Base-by-base conservation (phyloP, 208 protist genomes). In the Wallacemonas sp. region DNA sequence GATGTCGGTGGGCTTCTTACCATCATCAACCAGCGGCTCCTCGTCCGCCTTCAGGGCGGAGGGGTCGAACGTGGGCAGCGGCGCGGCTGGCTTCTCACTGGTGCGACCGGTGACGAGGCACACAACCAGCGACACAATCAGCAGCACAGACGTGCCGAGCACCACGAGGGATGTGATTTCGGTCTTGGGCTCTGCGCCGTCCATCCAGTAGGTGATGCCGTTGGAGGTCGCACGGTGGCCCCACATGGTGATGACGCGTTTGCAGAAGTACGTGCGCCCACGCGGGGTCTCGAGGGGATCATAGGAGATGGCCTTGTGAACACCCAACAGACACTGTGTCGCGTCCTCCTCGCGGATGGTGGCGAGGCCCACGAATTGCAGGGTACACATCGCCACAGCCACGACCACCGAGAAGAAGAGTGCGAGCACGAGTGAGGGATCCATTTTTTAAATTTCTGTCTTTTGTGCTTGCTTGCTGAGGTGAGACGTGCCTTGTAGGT, bases 181-280 rank as follows among this genome's bases (percentile, higher is more conserved):
- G 2, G 52, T 58, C 19, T 58, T 58, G 26, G 52, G 52, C 19
- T 58, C 52, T 16, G 52, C 52, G 5, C n/a, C 52, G 30, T 58
- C 30, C 2, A n/a, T 9, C 30, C 52, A 58, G 52, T 43, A 33
- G 8, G 14, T 24, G 16, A 58, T 21, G 2, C 38, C 30, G 3
- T 16, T 29, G 52, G 2, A 21, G 52, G 6, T 3, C 6, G n/a
- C 8, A 3, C 17, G 32, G 5, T 27, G 32, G 5, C 52, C 52
- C 52, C 52, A 58, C 52, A 58, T 58, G 17, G 30, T 58, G 29
- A 58, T 39, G 47, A 55, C 21, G 19, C 43, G 43, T 5, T 47
- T 17, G 36, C 36, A 41, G 14, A 14, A 41, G 36, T 17, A 41
- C 36, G 9, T 41, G 9, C 36, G 36, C 36, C 36, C n/a, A n/a